Evolutionary conservation across 2,329 filamentous ascomycete species (phyloP).

Genomic region (Pseudogymnoascus sp.): DNA sequence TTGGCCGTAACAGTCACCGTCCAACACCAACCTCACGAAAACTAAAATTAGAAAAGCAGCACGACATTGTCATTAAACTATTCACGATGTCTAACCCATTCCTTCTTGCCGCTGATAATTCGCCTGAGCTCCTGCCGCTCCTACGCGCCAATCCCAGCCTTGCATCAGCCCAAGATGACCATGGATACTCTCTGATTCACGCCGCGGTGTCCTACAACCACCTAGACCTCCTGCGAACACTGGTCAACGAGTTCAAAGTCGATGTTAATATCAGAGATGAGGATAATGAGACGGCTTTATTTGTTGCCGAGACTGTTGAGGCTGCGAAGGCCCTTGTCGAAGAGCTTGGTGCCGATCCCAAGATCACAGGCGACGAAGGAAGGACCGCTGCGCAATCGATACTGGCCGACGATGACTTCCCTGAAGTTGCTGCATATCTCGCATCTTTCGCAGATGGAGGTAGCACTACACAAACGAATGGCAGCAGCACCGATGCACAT

Average conservation of each 20-base stretch:
- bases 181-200: conserved; percentile 92
- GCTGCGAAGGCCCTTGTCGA: conserved; percentile 76
- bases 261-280: conserved; percentile 79
- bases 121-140: conserved; percentile 64
- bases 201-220: conserved; percentile 92
- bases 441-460: conserved; percentile 30
- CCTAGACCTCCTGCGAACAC: conserved; percentile 65
- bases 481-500: conserved; percentile 17
- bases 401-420: conserved; percentile 69
- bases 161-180: conserved; percentile 74
- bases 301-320: conserved; percentile 76
- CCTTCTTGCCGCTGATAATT: conserved; percentile 77
- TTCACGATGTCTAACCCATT: conserved; percentile 52
- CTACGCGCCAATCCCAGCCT: conserved; percentile 69
- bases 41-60: neutral
- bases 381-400: conserved; percentile 78
- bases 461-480: conserved; percentile 27
- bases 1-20: neutral
- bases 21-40: neutral
- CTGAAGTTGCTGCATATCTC: conserved; percentile 64
- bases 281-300: conserved; percentile 90
- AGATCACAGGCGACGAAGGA: conserved; percentile 64
- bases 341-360: conserved; percentile 67
- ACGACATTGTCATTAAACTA: conserved; percentile 10
- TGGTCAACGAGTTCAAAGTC: conserved; percentile 72